A percentile compares a stretch with the other conserved stretches of the same genome.
Evolutionary conservation across 768 basidiomycete species (phyloP).

Genomic region (Cystofilobasidium ferigula): DNA sequence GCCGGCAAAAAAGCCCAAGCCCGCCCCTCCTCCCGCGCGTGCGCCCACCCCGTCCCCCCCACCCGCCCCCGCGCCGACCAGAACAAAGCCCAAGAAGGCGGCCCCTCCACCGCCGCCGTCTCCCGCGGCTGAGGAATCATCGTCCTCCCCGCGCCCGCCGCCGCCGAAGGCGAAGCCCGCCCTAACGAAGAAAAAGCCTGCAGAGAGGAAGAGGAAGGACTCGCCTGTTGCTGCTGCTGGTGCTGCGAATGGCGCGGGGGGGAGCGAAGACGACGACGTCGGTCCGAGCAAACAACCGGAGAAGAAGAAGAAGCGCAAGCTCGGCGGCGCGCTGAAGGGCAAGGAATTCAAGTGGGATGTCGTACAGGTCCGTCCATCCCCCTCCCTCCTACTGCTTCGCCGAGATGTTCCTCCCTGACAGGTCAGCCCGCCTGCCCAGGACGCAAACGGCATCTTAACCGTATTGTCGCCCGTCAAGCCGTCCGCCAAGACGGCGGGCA

Average conservation of each 20-base stretch:
- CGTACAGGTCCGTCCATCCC: not conserved
- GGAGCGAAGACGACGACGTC: not conserved
- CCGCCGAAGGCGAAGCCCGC: too few relatives aligned
- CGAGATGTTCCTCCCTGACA: not conserved
- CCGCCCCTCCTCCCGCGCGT: too few relatives aligned
- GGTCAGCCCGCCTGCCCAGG: not conserved
- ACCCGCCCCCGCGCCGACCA: too few relatives aligned
- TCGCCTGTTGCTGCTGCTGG: too few relatives aligned
- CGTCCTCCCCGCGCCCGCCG: too few relatives aligned
- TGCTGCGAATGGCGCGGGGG: not conserved
- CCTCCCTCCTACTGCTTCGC: not conserved
- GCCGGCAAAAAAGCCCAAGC: too few relatives aligned
- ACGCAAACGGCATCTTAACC: not conserved
- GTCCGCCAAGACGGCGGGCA: not conserved
- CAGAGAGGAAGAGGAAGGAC: too few relatives aligned
- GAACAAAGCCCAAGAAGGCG: too few relatives aligned
- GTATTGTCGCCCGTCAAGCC: not conserved
- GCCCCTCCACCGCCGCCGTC: too few relatives aligned
- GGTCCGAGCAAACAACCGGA: not conserved
- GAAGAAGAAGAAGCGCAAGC: constrained; percentile 9
- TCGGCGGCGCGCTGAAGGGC: not conserved
- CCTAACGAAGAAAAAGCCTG: too few relatives aligned
- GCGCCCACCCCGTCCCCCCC: too few relatives aligned
- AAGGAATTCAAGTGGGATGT: not conserved
- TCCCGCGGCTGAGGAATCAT: too few relatives aligned